Base-by-base conservation (phyloP, 2,329 filamentous ascomycete genomes). In the Colletotrichum sansevieriae region DNA sequence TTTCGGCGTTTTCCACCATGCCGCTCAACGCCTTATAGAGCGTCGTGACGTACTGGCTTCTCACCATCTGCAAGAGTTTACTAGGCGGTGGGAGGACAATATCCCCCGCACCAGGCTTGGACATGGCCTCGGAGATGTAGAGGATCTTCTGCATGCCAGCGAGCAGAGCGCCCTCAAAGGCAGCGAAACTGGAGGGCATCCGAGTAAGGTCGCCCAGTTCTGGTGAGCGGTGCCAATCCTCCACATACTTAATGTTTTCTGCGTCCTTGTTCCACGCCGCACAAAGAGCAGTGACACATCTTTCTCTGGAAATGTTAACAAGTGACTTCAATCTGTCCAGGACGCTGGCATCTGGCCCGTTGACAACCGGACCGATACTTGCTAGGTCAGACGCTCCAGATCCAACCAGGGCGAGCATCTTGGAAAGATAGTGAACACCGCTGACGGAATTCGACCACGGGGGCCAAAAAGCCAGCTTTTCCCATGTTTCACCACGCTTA, bases 1-100 rank as follows among this genome's bases (percentile, higher is more conserved):
- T 89, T 80, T 98, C 94, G 3, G 96, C 95, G 78, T 97, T 98
- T 80, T 98, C 96, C 1, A 99, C 94, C 90, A 99, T 95, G 22
- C 95, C 96, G 74, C 93, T 97, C 43, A 99, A 82, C 7, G 94
- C 94, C 78, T 97, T 97, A 80, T 98, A 98, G 49, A 99, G 83
- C 66, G 95, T 97, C 7, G 92, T 94, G 15, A 97, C 94, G 76
- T 99, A 99, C 76, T 97, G 94, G 72, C 90, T 92, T 72, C 95
- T 89, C 15, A 98, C 94, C 88, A 95, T 94, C 78, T 97, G 93
- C 49, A 98, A 83, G 49, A 98, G 83, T 78, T 98, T 99, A 8
- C 91, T 86, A 41, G 94, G 91, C 5, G 96, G 97, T 18, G 95
- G 91, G 25, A 92, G 87, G 65, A 98, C 90, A 71, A 99, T 94